Conservation (phyloP, 768 basidiomycete genomes). For the Termitomyces sp. region DNA sequence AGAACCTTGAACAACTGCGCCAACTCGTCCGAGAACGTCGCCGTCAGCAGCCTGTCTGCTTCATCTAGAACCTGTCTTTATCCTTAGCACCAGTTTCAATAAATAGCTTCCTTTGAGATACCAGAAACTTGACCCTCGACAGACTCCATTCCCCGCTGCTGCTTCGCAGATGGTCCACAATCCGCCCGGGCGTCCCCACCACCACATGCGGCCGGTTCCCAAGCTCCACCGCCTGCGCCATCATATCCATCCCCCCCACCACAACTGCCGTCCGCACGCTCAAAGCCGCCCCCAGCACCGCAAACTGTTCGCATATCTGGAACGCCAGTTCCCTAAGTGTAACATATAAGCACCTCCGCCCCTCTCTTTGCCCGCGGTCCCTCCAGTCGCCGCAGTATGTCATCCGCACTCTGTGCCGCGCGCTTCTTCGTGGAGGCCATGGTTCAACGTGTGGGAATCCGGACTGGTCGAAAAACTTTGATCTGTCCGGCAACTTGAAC, state of each 20-base stretch:
- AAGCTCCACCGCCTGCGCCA: conserved; percentile 86
- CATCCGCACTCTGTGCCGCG: conserved; percentile 33
- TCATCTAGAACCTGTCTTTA: conserved; percentile 81
- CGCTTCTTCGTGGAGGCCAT: conserved; percentile 20
- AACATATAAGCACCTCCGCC: conserved; percentile 1
- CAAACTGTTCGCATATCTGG: conserved; percentile 95
- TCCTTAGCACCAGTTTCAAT: neutral
- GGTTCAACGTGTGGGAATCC: neutral
- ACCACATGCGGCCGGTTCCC: conserved; percentile 85
- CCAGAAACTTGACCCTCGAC: conserved; percentile 79
- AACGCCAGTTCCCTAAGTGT: conserved; percentile 86
- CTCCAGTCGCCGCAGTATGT: conserved; percentile 42
- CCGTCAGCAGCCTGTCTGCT: conserved; percentile 87
- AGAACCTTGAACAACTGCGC: conserved; percentile 69
- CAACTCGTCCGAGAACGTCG: conserved; percentile 86
- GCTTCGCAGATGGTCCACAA: conserved; percentile 85
- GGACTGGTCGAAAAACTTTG: neutral
- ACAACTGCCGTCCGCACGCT: conserved; percentile 83
- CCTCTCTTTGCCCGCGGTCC: conserved; percentile 32
- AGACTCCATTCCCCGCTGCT: conserved; percentile 79
- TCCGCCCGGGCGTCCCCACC: conserved; percentile 91
- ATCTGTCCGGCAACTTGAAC: neutral
- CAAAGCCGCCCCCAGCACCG: conserved; percentile 77
- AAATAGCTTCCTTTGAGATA: conserved; percentile 26
- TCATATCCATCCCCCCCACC: conserved; percentile 99